These are phyloP conservation scores for Daedalea quercina DNA, from an alignment of 768 basidiomycete genomes.

Conservation along the genomic window DNA sequence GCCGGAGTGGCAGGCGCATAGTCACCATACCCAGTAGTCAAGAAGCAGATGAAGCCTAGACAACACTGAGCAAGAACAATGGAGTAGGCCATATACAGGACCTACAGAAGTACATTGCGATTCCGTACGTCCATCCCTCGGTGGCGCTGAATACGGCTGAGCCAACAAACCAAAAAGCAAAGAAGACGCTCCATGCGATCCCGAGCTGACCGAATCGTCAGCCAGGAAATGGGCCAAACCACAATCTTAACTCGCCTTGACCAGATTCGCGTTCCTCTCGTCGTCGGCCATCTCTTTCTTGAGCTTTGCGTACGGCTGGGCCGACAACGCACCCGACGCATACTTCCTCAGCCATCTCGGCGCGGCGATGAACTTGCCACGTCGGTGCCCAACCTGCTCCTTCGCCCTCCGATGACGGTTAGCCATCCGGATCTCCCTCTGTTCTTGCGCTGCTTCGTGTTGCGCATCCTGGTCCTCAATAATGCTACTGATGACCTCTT, in stretches of 20 bases:
- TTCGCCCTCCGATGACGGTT: neutral
- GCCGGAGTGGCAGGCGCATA: conserved; percentile 53
- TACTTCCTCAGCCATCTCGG: conserved; percentile 15
- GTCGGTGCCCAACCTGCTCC: neutral
- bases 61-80: neutral
- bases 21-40: conserved; percentile 75
- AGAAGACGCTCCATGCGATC: conserved; percentile 54
- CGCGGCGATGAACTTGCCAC: conserved; percentile 2
- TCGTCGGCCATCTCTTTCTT: conserved; percentile 10
- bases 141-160: conserved; percentile 62
- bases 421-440: neutral
- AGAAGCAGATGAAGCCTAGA: conserved; percentile 65
- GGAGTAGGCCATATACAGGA: neutral
- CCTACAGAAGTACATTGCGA: conserved; percentile 69
- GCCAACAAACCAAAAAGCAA: conserved; percentile 79
- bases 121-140: conserved; percentile 61
- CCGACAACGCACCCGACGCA: conserved; percentile 5
- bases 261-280: conserved; percentile 49
- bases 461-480: conserved; percentile 1
- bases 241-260: conserved; percentile 35
- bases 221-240: neutral
- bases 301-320: neutral
- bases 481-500: neutral
- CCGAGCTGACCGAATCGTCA: conserved; percentile 21
- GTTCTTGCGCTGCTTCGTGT: neutral